A percentile compares a stretch with the other conserved stretches of the same genome.
phyloP scores from a whole-genome alignment of 2,329 filamentous ascomycete genomes.

The Aspergillus phoenicis region DNA sequence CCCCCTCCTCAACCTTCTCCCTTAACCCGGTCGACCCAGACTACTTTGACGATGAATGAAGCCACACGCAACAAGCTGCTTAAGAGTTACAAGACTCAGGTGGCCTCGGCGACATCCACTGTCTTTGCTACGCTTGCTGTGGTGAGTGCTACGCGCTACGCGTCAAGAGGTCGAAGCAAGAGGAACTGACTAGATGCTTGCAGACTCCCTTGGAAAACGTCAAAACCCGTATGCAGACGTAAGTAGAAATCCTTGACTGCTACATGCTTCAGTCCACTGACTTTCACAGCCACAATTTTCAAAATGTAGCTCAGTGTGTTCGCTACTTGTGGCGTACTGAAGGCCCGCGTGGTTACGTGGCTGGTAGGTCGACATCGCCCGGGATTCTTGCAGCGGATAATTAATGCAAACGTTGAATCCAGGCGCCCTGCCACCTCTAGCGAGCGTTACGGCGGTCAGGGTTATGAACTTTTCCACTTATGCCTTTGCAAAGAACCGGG shows the following conservation, averaged over 20 bases:
- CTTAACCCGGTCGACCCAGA: constrained; percentile 33
- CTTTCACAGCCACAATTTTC: constrained; percentile 46
- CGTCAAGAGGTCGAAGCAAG: constrained; percentile 1
- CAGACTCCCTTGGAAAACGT: constrained; percentile 53
- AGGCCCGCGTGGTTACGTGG: constrained; percentile 51
- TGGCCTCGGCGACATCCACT: constrained; percentile 49
- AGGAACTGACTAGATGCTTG: constrained; percentile 5
- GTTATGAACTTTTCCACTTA: constrained; percentile 52
- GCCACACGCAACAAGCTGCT: constrained; percentile 46
- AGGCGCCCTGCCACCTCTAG: constrained; percentile 50
- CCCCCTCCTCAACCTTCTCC: constrained; percentile 38
- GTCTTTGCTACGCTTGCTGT: constrained; percentile 49
- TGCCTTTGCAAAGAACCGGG: constrained; percentile 44
- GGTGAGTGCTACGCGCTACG: constrained; percentile 35
- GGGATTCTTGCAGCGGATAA: not conserved
- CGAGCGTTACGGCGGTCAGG: constrained; percentile 49
- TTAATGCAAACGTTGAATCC: constrained; percentile 4
- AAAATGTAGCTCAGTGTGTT: constrained; percentile 45
- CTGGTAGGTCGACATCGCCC: constrained; percentile 36
- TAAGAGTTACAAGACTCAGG: constrained; percentile 51
- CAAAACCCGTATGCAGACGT: constrained; percentile 55
- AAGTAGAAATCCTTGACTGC: constrained; percentile 20
- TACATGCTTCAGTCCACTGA: constrained; percentile 4
- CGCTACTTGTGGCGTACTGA: constrained; percentile 52
- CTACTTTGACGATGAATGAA: constrained; percentile 42